Base-by-base conservation (phyloP, 2,329 filamentous ascomycete genomes). In the Neonectria hederae region DNA sequence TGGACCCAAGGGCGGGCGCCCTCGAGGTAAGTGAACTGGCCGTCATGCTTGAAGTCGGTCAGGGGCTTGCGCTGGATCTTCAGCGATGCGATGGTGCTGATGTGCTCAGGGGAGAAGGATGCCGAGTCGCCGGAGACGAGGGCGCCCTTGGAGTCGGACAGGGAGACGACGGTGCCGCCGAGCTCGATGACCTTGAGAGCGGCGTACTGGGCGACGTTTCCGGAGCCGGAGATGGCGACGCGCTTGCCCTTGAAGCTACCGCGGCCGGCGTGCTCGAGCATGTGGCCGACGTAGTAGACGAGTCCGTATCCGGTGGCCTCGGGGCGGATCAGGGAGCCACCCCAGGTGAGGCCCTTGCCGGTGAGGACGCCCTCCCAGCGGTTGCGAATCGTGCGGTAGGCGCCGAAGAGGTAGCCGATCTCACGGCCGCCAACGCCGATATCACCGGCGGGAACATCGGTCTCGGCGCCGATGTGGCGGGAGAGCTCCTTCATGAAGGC, bases 261-360 rank as follows among this genome's bases (percentile, higher is more conserved):
- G 78, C 91, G 90, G 80, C 93, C 93, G 73, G 93, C 92, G 81
- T 97, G 91, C 81, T 92, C 85, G 78, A 98, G 94, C 94, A 97
- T 97, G 87, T 97, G 92, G 75, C 92, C 87, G 78, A 97, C 93
- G 80, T 97, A 97, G 89, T 98, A 98, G 80, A 97, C 90, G 66
- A 97, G 89, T 82, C 96, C 96, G 83, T 93, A 98, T 65, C 96
- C 96, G 62, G 96, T 99, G 74, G 96, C 96, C 87, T 99, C 94
- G 68, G 96, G 95, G 69, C 96, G 89, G 84, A 98, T 97, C 83
- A 97, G 84, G 78, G 88, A 92, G 76, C 96, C 96, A 81, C 96
- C 96, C 94, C 95, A 98, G 82, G 83, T 88, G 74, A 91, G 88
- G 71, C 95, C 95, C 90, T 99, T 99, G 74, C 96, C 95, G 63